Conservation (phyloP, 2,329 filamentous ascomycete species). For the Macrophomina tecta region DNA sequence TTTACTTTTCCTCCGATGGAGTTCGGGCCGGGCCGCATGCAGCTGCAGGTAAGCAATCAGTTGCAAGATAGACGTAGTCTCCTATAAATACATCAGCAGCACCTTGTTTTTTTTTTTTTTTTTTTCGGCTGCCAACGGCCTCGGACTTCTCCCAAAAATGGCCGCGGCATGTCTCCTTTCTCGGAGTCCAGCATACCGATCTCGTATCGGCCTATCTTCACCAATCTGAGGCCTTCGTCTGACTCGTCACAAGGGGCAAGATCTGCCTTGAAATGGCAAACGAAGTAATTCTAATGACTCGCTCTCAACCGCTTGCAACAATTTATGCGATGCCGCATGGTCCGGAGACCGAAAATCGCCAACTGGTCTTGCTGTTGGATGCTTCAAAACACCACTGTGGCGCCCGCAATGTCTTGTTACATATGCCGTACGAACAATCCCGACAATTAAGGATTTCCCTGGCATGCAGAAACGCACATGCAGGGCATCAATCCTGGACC, state of each 20-base stretch:
- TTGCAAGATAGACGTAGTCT: no score
- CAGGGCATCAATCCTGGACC: not conserved
- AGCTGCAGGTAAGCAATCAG: no score
- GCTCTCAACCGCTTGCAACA: not conserved
- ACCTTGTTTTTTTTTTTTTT: no score
- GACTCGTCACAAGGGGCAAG: not conserved
- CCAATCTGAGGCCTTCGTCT: not conserved
- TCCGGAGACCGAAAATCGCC: not conserved
- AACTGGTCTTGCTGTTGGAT: not conserved
- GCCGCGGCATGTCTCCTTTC: not conserved
- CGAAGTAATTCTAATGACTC: not conserved
- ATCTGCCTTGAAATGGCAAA: conserved; percentile 1
- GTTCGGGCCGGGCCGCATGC: no score
- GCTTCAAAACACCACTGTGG: no score
- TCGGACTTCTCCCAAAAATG: not conserved
- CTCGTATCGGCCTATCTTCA: not conserved
- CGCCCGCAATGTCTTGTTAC: not conserved
- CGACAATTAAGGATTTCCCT: not conserved
- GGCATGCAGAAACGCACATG: not conserved
- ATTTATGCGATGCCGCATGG: not conserved
- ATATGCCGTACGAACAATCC: not conserved
- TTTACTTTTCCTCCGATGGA: not conserved
- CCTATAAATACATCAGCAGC: no score
- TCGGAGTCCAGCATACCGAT: not conserved
- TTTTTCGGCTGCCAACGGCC: not conserved